Percentiles rank a stretch among this genome's conserved stretches.
These are phyloP conservation scores for Xylaria bambusicola DNA, from an alignment of 495 filamentous ascomycete species.

Conservation along the genomic window DNA sequence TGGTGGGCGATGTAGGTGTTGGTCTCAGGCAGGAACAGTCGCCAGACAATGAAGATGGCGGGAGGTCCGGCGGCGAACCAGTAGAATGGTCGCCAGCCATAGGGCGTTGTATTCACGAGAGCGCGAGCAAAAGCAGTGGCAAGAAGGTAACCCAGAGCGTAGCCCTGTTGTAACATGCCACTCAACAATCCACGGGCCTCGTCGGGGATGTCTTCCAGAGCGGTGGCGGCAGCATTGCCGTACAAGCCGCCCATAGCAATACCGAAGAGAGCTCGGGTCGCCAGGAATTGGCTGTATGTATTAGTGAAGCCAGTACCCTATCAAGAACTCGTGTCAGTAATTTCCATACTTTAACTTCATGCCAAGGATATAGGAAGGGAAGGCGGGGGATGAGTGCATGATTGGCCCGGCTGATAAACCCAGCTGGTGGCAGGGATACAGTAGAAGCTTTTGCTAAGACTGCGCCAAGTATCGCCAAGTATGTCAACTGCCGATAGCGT, in stretches of 20 bases:
- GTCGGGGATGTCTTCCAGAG: constrained; percentile 78
- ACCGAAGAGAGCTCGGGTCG: constrained; percentile 80
- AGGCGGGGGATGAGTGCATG: neutral
- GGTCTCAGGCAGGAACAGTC: constrained; percentile 77
- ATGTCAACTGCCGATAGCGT: constrained; percentile 1
- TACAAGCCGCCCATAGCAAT: constrained; percentile 89
- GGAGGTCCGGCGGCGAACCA: constrained; percentile 85
- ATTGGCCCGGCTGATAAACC: neutral
- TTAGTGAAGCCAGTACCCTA: constrained; percentile 74
- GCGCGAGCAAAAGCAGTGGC: constrained; percentile 75
- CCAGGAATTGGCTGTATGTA: constrained; percentile 78
- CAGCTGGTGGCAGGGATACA: neutral
- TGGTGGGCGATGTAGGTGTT: constrained; percentile 64
- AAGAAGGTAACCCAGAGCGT: constrained; percentile 84
- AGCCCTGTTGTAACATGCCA: constrained; percentile 85
- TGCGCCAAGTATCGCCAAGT: constrained; percentile 36
- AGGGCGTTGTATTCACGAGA: constrained; percentile 68
- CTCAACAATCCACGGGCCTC: constrained; percentile 74
- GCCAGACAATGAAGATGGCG: constrained; percentile 77
- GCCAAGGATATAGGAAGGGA: neutral
- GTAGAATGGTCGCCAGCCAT: constrained; percentile 80
- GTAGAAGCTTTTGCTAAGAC: constrained; percentile 34
- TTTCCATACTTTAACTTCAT: neutral
- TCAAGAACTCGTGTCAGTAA: constrained; percentile 20
- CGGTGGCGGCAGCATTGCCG: constrained; percentile 84